These are phyloP conservation scores for Suillus clintonianus DNA, from an alignment of 768 basidiomycete species.

Conservation along the genomic window DNA sequence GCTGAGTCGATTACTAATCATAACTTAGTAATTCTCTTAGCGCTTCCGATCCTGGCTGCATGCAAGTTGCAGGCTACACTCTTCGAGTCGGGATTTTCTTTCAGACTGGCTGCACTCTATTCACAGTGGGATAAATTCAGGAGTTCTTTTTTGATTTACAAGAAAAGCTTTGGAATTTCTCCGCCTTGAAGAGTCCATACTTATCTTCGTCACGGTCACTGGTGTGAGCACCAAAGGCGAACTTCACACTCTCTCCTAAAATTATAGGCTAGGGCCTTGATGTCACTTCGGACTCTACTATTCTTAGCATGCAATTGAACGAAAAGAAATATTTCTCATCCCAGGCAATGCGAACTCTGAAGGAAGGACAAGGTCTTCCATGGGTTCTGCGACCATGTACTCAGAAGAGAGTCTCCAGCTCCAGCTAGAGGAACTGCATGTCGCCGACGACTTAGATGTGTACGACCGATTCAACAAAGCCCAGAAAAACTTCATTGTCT, in stretches of 20 bases:
- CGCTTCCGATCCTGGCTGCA: too few relatives aligned
- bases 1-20: slow-evolving; percentile 22
- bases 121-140: neutral
- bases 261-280: neutral
- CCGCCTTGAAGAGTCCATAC: too few relatives aligned
- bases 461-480: slow-evolving; percentile 45
- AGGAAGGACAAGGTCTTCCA: neutral
- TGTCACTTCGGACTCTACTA: neutral
- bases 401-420: slow-evolving; percentile 3
- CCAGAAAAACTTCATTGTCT: slow-evolving; percentile 52
- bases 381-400: neutral
- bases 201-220: too few relatives aligned
- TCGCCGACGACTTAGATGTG: neutral
- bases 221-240: neutral
- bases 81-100: too few relatives aligned
- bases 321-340: neutral
- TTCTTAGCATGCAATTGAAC: neutral
- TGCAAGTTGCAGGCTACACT: too few relatives aligned
- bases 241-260: neutral
- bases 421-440: neutral
- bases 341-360: neutral
- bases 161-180: too few relatives aligned
- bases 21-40: too few relatives aligned
- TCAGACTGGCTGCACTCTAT: neutral
- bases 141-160: too few relatives aligned